Evolutionary conservation across 169 alveolate genomes (phyloP).

Genomic region (Cryptosporidium ubiquitum): DNA sequence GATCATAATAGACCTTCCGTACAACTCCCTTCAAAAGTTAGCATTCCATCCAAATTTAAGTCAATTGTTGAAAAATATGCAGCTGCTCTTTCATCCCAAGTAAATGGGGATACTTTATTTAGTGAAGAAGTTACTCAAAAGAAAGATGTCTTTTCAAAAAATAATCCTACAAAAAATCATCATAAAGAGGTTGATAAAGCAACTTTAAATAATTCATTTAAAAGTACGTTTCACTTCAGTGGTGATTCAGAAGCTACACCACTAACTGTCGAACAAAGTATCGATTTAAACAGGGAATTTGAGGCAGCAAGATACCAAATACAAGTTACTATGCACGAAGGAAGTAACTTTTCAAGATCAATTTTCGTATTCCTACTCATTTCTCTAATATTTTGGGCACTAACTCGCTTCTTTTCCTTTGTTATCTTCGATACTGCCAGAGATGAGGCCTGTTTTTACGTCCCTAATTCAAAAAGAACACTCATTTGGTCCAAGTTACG

Average conservation of each 20-base stretch:
- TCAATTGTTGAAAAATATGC: constrained; percentile 51
- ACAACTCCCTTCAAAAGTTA: constrained; percentile 35
- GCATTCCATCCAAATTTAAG: constrained; percentile 50
- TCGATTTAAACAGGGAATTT: constrained; percentile 44
- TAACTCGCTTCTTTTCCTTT: constrained; percentile 51
- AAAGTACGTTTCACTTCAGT: constrained; percentile 18
- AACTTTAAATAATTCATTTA: neutral
- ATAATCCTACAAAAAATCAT: neutral
- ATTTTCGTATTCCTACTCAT: constrained; percentile 58
- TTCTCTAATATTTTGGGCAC: constrained; percentile 61
- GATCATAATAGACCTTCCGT: neutral
- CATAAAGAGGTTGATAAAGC: constrained; percentile 2
- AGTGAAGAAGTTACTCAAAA: constrained; percentile 24
- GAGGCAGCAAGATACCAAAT: constrained; percentile 74
- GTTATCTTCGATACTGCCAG: constrained; percentile 36
- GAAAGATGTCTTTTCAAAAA: neutral
- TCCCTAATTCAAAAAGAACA: constrained; percentile 49
- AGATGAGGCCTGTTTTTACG: constrained; percentile 64
- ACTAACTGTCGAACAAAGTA: constrained; percentile 24
- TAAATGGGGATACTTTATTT: neutral
- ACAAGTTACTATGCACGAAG: constrained; percentile 71
- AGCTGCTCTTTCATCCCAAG: constrained; percentile 55
- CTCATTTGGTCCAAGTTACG: constrained; percentile 41
- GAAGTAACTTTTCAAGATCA: constrained; percentile 65
- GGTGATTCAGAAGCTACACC: constrained; percentile 1